Conservation (phyloP, 768 basidiomycete genomes). For the Pulveroboletus sp. region DNA sequence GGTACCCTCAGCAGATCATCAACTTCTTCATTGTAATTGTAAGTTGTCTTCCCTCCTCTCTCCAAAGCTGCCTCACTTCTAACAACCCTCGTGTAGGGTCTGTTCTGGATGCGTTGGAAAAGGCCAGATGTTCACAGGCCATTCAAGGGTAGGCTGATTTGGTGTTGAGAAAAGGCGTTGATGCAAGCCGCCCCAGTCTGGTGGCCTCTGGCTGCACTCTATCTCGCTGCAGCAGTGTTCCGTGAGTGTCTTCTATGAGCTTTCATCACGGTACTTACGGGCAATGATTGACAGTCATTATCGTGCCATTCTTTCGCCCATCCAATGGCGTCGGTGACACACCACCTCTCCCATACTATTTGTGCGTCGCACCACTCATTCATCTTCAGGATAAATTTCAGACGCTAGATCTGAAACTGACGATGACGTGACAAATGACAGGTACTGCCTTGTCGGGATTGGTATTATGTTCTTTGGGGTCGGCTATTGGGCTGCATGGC, state of each 20-base stretch:
- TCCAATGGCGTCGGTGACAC: constrained; percentile 54
- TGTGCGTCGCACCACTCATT: constrained; percentile 32
- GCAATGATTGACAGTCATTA: constrained; percentile 34
- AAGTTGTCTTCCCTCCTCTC: constrained; percentile 12
- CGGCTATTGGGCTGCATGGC: constrained; percentile 52
- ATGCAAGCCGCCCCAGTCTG: constrained; percentile 36
- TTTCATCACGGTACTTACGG: not conserved
- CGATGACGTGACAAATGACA: constrained; percentile 7
- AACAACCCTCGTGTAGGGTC: constrained; percentile 32
- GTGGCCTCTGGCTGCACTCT: constrained; percentile 52
- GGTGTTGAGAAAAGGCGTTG: not conserved
- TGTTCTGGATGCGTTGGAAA: constrained; percentile 53
- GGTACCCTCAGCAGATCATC: constrained; percentile 48
- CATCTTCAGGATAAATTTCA: no score
- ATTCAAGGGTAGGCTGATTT: constrained; percentile 41
- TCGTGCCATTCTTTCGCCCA: constrained; percentile 54
- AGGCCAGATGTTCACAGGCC: constrained; percentile 44
- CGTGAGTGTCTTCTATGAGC: constrained; percentile 30
- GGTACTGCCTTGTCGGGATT: constrained; percentile 52
- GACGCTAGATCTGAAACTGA: no score
- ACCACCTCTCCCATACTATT: constrained; percentile 54
- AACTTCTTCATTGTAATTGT: constrained; percentile 54
- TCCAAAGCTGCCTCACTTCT: no score
- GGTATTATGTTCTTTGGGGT: constrained; percentile 42
- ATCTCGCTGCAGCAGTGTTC: constrained; percentile 47